Base-by-base conservation (phyloP, 805 yeast genomes). In the Starmera quercuum region DNA sequence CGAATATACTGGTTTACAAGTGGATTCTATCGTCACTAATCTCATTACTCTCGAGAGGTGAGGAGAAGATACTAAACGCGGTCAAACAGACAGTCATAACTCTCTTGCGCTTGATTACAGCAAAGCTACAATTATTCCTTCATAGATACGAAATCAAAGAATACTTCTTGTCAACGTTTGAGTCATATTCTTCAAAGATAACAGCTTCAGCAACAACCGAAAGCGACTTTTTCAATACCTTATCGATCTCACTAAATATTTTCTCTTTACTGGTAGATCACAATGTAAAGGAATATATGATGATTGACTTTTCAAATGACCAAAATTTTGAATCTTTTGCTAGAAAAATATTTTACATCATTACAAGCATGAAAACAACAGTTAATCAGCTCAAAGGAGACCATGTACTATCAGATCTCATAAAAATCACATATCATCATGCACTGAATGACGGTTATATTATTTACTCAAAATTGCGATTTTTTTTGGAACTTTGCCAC, bases 11-110 rank as follows among this genome's bases (percentile, higher is more conserved):
- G 6, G 31, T 41, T 1, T 51, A 42, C 34, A 37, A 42, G 29
- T 44, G 49, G 48, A 38, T 51, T 11, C 37, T 51, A 12, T 38
- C 36, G 12, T 33, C 48, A 5, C 20, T 51, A 30, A 35, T 48
- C 2, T 42, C 45, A 3, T 29, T 44, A 6, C 33, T 49, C 8
- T 30, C 46, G 3, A 29, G 32, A 2, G 31, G 33, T 13, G 42
- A 46, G 12, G 41, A 45, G 4, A 15, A 14, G 2, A 18, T 51
- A 1, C 28, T 41, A 4, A 35, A 34, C 13, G 34, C 45, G 3
- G 47, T 49, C 9, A 51, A 44, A 26, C 31, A 35, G 13, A 38
- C 49, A 1, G 29, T 49, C 22, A 41, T 47, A 18, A 45, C 55
- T 1, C 30, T 47, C 11, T 40, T 49, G 1, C 44, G 44, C 17